Conservation (phyloP, 2,329 filamentous ascomycete genomes). For the Fusarium torreyae region DNA sequence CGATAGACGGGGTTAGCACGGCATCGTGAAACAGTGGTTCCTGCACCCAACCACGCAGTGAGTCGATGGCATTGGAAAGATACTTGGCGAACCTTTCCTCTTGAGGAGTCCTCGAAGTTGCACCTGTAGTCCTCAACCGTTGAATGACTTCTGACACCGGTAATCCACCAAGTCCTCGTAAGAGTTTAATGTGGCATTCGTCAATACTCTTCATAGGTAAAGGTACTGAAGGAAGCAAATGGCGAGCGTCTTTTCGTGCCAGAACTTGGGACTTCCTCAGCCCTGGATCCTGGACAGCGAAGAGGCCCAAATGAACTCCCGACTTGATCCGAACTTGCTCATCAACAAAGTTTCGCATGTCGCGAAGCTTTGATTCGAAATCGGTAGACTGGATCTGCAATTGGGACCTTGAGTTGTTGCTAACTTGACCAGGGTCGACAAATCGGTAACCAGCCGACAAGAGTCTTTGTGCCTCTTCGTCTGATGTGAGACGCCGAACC, state of each 20-base stretch:
- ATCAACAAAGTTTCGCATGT: conserved; percentile 73
- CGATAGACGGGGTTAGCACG: conserved; percentile 59
- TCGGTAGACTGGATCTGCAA: conserved; percentile 79
- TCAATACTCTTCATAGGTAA: conserved; percentile 68
- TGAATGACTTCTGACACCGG: conserved; percentile 53
- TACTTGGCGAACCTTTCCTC: conserved; percentile 62
- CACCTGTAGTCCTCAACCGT: conserved; percentile 55
- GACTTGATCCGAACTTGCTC: conserved; percentile 62
- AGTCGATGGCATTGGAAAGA: conserved; percentile 60
- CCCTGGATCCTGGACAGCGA: conserved; percentile 67
- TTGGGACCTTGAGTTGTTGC: conserved; percentile 77
- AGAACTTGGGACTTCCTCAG: conserved; percentile 74
- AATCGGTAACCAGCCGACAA: conserved; percentile 83
- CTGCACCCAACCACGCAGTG: conserved; percentile 58
- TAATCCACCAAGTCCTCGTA: conserved; percentile 64
- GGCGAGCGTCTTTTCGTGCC: conserved; percentile 68
- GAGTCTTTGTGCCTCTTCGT: conserved; percentile 73
- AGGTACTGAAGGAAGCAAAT: conserved; percentile 72
- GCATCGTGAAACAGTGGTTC: conserved; percentile 64
- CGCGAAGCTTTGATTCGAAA: conserved; percentile 72
- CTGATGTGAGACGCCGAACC: conserved; percentile 73
- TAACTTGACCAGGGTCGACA: conserved; percentile 76
- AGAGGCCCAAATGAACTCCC: conserved; percentile 71
- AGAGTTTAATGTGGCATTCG: conserved; percentile 67
- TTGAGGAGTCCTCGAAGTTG: conserved; percentile 45